Evolutionary conservation across 306 rosid genomes (phyloP), one percentile per base, ranked within the genome.

Genomic region (Adenanthera pavonina): DNA sequence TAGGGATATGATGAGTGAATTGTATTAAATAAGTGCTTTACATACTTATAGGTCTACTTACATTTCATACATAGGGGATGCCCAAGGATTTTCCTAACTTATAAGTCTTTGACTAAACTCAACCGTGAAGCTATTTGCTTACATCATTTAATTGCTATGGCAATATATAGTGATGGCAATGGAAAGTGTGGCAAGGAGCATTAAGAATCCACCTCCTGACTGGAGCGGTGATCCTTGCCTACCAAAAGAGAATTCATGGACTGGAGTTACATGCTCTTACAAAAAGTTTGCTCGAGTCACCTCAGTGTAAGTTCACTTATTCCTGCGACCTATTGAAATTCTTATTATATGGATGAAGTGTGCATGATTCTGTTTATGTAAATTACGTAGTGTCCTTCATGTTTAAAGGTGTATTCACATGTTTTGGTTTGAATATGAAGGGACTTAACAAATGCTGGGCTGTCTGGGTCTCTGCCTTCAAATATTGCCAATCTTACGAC

Each of bases 221-320:
- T 94, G 98, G 98, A 83, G 73, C 0, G 97, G 97, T 17, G 97
- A 94, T 84, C 98, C 98, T 84, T 94, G 98, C 82, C 64, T 88
- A 71, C 98, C 98, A 6, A 74, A 62, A 75, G 93, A 73, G 69
- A 86, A 87, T 84, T 89, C 97, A 0, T 94, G 98, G 98, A 92
- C 91, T 7, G 98, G 98, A 49, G 91, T 92, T 73, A 71, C 89
- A 2, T 94, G 98, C 76, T 81, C 90, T 13, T 2, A 65, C 0
- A 6, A 54, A 20, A 20, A 49, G 36, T 6, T 7, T 78, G 67
- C 82, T 79, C 90, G 97, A 78, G 81, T 94, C 36, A 56, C 15
- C 9, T 2, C 82, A 25, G 14, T 94, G 98, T 94, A 84, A 87
- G 97, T 79, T 85, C 77, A 30, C 47, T 10, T 40, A 59, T 44